These are phyloP conservation scores for Cyathus striatus DNA, from an alignment of 768 basidiomycete genomes.

Conservation along the genomic window DNA sequence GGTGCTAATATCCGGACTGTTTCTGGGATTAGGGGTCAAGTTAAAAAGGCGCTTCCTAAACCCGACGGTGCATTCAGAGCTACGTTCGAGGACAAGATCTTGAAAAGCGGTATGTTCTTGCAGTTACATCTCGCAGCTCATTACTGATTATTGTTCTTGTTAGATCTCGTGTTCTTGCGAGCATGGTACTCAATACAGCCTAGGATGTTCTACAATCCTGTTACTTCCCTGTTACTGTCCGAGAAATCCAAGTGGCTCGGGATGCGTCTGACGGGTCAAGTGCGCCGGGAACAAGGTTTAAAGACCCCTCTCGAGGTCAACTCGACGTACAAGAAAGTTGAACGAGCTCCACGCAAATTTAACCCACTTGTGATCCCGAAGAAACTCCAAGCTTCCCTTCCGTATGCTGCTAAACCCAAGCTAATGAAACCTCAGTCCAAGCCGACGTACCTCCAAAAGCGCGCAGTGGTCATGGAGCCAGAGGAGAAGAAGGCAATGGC, in stretches of 20 bases:
- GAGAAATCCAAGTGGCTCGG: slow-evolving; percentile 85
- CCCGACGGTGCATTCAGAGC: slow-evolving; percentile 95
- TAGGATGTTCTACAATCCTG: slow-evolving; percentile 93
- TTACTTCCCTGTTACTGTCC: slow-evolving; percentile 82
- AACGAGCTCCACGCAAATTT: slow-evolving; percentile 79
- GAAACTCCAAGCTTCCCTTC: slow-evolving; percentile 86
- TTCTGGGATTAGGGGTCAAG: slow-evolving; percentile 91
- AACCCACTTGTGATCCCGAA: slow-evolving; percentile 85
- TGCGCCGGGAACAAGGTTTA: slow-evolving; percentile 79
- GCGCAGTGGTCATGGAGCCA: slow-evolving; percentile 92
- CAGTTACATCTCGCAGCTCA: background rate
- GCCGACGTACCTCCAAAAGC: slow-evolving; percentile 88
- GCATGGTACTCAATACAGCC: slow-evolving; percentile 98
- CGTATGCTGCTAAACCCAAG: slow-evolving; percentile 91
- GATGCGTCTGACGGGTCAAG: slow-evolving; percentile 94
- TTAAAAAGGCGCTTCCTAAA: slow-evolving; percentile 94
- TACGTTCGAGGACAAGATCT: slow-evolving; percentile 96
- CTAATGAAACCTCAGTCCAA: slow-evolving; percentile 66
- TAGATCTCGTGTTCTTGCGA: slow-evolving; percentile 91
- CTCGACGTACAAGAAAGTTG: slow-evolving; percentile 84
- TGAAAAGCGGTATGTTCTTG: slow-evolving; percentile 79
- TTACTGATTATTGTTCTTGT: slow-evolving; percentile 1
- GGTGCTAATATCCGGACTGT: slow-evolving; percentile 96
- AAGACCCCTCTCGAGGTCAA: slow-evolving; percentile 79
- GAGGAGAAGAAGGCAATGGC: slow-evolving; percentile 93